Percentiles rank a stretch among this genome's conserved stretches.
Conservation (phyloP, 2,329 filamentous ascomycete genomes). For the Aspergillus sp. region DNA sequence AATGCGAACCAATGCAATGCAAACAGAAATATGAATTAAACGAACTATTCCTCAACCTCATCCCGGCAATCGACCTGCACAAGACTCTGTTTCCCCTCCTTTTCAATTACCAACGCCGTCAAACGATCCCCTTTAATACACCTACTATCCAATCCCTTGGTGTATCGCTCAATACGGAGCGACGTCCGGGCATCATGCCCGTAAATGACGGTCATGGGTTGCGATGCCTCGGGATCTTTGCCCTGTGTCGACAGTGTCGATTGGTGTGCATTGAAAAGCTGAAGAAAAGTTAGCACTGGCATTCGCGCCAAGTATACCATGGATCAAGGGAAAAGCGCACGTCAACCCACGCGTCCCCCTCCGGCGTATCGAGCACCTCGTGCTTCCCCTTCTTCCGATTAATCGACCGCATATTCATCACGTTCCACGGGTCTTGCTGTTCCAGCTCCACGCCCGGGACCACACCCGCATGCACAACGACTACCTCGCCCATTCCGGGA, state of each 20-base stretch:
- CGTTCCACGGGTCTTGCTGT: constrained; percentile 65
- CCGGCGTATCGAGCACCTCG: constrained; percentile 4
- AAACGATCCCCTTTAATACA: constrained; percentile 70
- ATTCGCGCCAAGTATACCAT: constrained; percentile 1
- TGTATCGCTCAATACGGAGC: constrained; percentile 59
- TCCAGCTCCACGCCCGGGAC: constrained; percentile 65
- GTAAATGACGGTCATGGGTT: constrained; percentile 65
- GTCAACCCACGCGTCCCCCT: constrained; percentile 4
- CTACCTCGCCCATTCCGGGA: constrained; percentile 52
- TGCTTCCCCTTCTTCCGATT: constrained; percentile 26
- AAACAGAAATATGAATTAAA: too few species aligned
- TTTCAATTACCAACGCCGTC: constrained; percentile 67
- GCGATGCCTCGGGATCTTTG: constrained; percentile 12
- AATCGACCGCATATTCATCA: constrained; percentile 88
- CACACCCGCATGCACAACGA: constrained; percentile 78
- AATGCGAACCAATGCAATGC: too few species aligned
- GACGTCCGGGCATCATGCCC: constrained; percentile 75
- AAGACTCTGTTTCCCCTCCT: constrained; percentile 36
- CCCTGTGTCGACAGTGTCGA: constrained; percentile 11
- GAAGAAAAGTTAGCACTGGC: background rate
- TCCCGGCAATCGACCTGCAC: constrained; percentile 38
- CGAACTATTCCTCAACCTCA: background rate
- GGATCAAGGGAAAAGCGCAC: background rate
- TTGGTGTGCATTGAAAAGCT: constrained; percentile 47
- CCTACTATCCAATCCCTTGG: constrained; percentile 75